These are phyloP conservation scores for Gremmenia infestans DNA, from an alignment of 2,329 filamentous ascomycete species.

Conservation along the genomic window DNA sequence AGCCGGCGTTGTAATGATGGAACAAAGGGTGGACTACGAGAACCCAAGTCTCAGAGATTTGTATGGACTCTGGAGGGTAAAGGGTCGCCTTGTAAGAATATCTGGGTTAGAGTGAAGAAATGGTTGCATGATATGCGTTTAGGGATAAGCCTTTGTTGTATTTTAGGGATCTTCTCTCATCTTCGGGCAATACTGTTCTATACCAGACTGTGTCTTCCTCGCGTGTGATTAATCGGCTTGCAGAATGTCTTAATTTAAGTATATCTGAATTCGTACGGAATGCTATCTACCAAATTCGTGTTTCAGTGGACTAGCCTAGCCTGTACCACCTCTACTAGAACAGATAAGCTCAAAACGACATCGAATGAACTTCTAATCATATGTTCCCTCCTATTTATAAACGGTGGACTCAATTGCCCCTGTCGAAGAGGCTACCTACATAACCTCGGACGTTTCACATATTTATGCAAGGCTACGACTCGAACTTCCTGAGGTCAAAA, in stretches of 20 bases:
- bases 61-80: slow-evolving; percentile 9
- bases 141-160: slow-evolving; percentile 28
- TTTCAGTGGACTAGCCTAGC: too few species aligned
- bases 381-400: not conserved
- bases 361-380: too few species aligned
- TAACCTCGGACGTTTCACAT: not conserved
- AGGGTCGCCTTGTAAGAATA: slow-evolving; percentile 22
- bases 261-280: too few species aligned
- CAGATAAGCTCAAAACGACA: too few species aligned
- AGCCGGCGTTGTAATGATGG: slow-evolving; percentile 29
- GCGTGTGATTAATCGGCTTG: not conserved
- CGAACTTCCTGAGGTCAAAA: not conserved
- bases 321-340: too few species aligned
- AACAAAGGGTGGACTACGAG: slow-evolving; percentile 1
- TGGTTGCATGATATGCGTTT: slow-evolving; percentile 19
- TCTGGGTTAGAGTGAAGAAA: slow-evolving; percentile 21
- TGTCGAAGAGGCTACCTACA: not conserved
- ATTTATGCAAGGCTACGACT: slow-evolving; percentile 13
- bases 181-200: slow-evolving; percentile 22
- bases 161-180: slow-evolving; percentile 28
- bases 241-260: too few species aligned
- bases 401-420: not conserved
- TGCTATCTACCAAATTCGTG: too few species aligned
- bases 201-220: not conserved
- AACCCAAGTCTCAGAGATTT: not conserved